These are phyloP conservation scores for Arachnopeziza araneosa DNA, from an alignment of 2,329 filamentous ascomycete genomes.

Conservation along the genomic window DNA sequence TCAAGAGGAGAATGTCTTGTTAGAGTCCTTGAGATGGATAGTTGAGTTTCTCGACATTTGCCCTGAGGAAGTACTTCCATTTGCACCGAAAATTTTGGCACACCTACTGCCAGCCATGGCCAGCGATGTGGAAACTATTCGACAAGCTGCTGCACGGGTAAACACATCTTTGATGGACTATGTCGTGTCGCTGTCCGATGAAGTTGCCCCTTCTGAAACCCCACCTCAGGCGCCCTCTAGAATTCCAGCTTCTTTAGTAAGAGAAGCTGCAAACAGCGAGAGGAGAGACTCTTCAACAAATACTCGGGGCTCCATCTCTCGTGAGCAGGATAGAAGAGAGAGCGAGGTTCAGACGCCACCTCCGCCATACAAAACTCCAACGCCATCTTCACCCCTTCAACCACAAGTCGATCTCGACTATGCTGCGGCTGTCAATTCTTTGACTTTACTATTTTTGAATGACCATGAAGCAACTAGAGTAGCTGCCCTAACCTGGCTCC, in stretches of 20 bases:
- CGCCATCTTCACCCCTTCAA: constrained; percentile 38
- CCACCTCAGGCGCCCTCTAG: constrained; percentile 36
- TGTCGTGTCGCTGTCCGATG: constrained; percentile 83
- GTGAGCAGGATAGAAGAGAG: constrained; percentile 48
- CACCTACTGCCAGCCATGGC: constrained; percentile 93
- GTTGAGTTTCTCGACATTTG: constrained; percentile 96
- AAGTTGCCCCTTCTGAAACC: constrained; percentile 35
- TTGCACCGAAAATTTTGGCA: constrained; percentile 86
- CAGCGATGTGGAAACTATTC: constrained; percentile 82
- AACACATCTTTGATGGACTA: constrained; percentile 92
- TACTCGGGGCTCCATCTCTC: constrained; percentile 34
- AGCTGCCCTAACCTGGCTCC: constrained; percentile 89
- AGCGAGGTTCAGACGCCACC: constrained; percentile 47
- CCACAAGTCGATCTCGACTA: constrained; percentile 80
- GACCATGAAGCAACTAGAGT: constrained; percentile 95
- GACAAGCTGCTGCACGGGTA: constrained; percentile 80
- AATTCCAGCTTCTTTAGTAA: constrained; percentile 37
- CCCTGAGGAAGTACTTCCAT: constrained; percentile 90
- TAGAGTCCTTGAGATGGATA: constrained; percentile 91
- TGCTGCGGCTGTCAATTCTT: constrained; percentile 84
- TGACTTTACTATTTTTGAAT: constrained; percentile 90
- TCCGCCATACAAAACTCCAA: constrained; percentile 27
- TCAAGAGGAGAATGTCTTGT: constrained; percentile 80
- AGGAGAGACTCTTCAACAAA: constrained; percentile 29
- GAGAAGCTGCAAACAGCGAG: constrained; percentile 27